phyloP scores from a whole-genome alignment of 2,329 filamentous ascomycete genomes.

The Colletotrichum truncatum region DNA sequence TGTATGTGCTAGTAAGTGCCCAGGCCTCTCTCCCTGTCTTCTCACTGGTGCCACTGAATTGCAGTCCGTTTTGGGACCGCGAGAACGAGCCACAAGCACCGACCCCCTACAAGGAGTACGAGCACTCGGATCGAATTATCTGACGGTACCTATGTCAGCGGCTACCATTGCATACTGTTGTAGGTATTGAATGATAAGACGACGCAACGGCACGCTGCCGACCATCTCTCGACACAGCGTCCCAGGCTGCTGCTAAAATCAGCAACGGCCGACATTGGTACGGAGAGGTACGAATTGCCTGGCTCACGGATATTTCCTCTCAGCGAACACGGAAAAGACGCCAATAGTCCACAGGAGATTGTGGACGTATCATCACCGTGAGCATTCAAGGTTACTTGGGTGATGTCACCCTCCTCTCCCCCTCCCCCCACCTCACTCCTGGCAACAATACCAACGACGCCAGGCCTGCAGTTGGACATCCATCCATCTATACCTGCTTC shows the following conservation, averaged over 20 bases:
- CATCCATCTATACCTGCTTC: too few species aligned
- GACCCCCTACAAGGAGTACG: not conserved
- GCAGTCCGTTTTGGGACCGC: not conserved
- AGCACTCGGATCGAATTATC: not conserved
- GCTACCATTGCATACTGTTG: not conserved
- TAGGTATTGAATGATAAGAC: not conserved
- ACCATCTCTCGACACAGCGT: not conserved
- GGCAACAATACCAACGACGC: too few species aligned
- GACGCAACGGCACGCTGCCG: conserved; percentile 7
- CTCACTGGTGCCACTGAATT: not conserved
- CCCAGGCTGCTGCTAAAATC: not conserved
- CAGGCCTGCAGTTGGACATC: too few species aligned
- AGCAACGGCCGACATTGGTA: not conserved
- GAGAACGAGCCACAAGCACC: conserved; percentile 15
- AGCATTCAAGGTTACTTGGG: too few species aligned
- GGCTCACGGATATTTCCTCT: not conserved
- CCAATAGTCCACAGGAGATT: too few species aligned
- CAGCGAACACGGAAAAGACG: too few species aligned
- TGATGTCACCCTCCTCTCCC: too few species aligned
- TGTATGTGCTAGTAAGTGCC: not conserved
- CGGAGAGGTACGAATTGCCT: too few species aligned
- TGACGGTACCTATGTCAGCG: not conserved
- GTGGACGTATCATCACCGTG: too few species aligned
- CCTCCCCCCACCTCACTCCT: too few species aligned
- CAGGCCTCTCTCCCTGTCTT: not conserved